These are phyloP conservation scores for Ailanthus altissimus DNA, from an alignment of 345 rosid species.

Conservation along the genomic window DNA sequence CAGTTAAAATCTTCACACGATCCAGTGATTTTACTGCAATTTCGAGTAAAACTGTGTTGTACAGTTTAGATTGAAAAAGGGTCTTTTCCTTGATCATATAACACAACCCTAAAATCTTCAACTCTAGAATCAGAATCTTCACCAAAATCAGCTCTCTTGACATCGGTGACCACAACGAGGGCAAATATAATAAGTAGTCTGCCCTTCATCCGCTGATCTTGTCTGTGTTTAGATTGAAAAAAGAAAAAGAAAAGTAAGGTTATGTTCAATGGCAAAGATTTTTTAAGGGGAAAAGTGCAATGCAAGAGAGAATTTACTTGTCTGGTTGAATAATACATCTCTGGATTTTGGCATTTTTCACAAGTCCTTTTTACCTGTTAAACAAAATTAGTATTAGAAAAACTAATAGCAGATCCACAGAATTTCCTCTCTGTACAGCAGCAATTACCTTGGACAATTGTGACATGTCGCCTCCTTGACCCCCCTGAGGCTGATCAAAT, in stretches of 20 bases:
- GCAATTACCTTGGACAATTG: constrained; percentile 27
- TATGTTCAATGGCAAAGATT: not conserved
- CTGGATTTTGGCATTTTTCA: constrained; percentile 40
- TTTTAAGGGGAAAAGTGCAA: not conserved
- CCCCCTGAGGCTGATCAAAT: constrained; percentile 26
- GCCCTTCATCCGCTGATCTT: constrained; percentile 61
- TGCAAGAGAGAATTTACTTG: constrained; percentile 31
- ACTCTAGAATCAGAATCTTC: not conserved
- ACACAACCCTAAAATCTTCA: not conserved
- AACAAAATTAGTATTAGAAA: not conserved
- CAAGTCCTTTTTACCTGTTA: constrained; percentile 37
- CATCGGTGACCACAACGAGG: constrained; percentile 28
- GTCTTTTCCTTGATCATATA: not conserved
- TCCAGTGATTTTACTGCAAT: not conserved
- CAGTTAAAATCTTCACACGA: not conserved
- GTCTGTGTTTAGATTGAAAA: constrained; percentile 26
- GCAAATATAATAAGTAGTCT: constrained; percentile 39
- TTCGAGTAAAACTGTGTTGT: no score
- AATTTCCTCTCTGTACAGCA: not conserved
- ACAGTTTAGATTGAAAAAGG: no score
- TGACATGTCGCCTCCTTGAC: constrained; percentile 9
- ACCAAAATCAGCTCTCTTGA: constrained; percentile 17
- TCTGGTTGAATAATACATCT: constrained; percentile 40
- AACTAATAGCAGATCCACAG: not conserved
- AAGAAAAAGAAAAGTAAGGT: not conserved